Evolutionary conservation across 129 eudicot genomes (phyloP).

Genomic region (Arctium lappa): DNA sequence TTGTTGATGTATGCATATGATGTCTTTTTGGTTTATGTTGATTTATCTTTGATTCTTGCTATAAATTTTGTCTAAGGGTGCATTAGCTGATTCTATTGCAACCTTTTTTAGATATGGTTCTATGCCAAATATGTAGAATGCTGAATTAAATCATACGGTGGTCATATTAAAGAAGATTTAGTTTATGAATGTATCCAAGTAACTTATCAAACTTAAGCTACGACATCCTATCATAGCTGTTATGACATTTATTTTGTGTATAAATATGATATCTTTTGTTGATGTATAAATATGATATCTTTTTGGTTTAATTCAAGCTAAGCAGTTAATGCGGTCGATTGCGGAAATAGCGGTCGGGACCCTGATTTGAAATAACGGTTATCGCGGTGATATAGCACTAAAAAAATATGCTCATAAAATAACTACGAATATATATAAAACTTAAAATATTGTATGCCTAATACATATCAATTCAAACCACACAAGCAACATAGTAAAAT

Average conservation of each 20-base stretch:
- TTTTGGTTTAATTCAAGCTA: too few relatives aligned
- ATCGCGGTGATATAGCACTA: too few relatives aligned
- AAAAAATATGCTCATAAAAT: too few relatives aligned
- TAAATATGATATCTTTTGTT: too few relatives aligned
- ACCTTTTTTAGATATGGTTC: slow-evolving; percentile 7
- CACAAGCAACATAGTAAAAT: too few relatives aligned
- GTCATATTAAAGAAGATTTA: background rate
- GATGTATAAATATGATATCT: too few relatives aligned
- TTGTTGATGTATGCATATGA: background rate
- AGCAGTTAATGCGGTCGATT: too few relatives aligned
- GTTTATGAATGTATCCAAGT: background rate
- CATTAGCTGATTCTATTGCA: background rate
- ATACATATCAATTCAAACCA: too few relatives aligned
- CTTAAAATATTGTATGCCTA: too few relatives aligned
- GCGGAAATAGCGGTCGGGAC: too few relatives aligned
- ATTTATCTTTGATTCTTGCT: background rate
- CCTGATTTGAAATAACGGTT: too few relatives aligned
- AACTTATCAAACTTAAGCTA: background rate
- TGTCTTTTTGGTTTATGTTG: background rate
- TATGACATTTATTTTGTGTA: background rate
- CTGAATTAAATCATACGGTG: slow-evolving; percentile 1
- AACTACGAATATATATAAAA: too few relatives aligned
- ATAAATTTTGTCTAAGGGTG: background rate
- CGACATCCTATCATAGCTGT: background rate
- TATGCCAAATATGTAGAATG: slow-evolving; percentile 1